Evolutionary conservation across 495 filamentous ascomycete genomes (phyloP).

Genomic region (Hypoxylon lienhwacheense): DNA sequence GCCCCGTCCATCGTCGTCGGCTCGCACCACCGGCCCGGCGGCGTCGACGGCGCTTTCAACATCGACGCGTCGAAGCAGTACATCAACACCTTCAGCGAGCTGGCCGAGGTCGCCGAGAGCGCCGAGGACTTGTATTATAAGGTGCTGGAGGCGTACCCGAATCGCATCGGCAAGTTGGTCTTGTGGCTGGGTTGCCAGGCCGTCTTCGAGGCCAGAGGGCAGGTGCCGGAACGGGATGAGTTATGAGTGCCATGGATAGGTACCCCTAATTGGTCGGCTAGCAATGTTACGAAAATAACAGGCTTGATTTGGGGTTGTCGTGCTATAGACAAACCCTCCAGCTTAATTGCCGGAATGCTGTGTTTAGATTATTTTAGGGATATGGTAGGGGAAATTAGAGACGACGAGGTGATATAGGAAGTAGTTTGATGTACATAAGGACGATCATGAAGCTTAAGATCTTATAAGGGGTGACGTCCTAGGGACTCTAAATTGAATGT

Average conservation of each 20-base stretch:
- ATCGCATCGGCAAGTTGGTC: slow-evolving; percentile 27
- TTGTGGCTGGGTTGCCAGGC: slow-evolving; percentile 28
- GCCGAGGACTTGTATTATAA: slow-evolving; percentile 26
- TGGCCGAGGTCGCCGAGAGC: not conserved
- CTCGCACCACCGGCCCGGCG: slow-evolving; percentile 36
- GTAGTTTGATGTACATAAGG: no score
- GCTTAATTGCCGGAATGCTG: no score
- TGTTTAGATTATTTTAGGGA: no score
- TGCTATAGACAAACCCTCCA: no score
- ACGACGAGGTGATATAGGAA: no score
- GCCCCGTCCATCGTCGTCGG: slow-evolving; percentile 39
- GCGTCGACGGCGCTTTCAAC: slow-evolving; percentile 34
- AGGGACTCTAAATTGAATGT: no score
- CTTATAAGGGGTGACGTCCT: no score
- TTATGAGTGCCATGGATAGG: not conserved
- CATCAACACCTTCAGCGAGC: slow-evolving; percentile 20
- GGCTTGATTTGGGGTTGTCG: not conserved
- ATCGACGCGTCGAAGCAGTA: slow-evolving; percentile 36
- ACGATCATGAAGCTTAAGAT: no score
- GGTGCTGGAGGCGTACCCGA: slow-evolving; percentile 17
- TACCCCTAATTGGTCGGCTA: no score
- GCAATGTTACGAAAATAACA: no score
- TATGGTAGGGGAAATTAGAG: no score
- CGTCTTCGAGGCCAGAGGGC: slow-evolving; percentile 1
- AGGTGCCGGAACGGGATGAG: not conserved